Percentiles rank a stretch among this genome's conserved stretches.
These are phyloP conservation scores for Claviceps humidiphila DNA, from an alignment of 2,329 filamentous ascomycete species.

Conservation along the genomic window DNA sequence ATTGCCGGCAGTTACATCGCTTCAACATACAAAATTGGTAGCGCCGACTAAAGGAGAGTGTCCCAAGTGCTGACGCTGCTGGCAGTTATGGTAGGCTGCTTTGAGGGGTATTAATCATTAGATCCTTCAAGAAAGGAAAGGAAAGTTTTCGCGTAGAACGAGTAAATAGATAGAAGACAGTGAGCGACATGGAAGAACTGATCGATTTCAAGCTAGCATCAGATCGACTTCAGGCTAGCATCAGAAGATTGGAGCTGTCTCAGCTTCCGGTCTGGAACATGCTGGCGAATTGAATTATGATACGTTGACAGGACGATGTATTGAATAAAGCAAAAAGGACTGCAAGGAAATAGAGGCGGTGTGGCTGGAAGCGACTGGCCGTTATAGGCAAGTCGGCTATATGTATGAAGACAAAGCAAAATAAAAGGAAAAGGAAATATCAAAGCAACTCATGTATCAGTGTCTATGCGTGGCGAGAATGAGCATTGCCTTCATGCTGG, in stretches of 20 bases:
- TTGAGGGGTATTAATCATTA: background rate
- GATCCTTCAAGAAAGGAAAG: background rate
- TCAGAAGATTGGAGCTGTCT: background rate
- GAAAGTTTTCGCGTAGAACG: background rate
- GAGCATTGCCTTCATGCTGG: conserved; percentile 1
- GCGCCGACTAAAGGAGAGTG: background rate
- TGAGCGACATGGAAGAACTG: background rate
- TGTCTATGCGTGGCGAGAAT: background rate
- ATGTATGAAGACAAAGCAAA: background rate
- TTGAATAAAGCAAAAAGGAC: background rate
- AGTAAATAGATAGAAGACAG: background rate
- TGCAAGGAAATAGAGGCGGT: background rate
- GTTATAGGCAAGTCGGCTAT: background rate
- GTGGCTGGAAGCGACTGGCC: background rate
- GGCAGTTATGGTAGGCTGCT: background rate
- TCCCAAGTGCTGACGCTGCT: background rate
- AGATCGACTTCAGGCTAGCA: background rate
- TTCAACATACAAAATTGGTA: background rate
- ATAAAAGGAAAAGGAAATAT: background rate
- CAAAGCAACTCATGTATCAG: background rate
- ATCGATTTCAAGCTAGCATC: background rate
- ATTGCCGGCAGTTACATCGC: background rate
- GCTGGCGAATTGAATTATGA: background rate
- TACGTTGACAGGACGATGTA: background rate
- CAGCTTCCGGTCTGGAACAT: background rate